Evolutionary conservation across 345 rosid species (phyloP).

Genomic region (Garcia nutans): DNA sequence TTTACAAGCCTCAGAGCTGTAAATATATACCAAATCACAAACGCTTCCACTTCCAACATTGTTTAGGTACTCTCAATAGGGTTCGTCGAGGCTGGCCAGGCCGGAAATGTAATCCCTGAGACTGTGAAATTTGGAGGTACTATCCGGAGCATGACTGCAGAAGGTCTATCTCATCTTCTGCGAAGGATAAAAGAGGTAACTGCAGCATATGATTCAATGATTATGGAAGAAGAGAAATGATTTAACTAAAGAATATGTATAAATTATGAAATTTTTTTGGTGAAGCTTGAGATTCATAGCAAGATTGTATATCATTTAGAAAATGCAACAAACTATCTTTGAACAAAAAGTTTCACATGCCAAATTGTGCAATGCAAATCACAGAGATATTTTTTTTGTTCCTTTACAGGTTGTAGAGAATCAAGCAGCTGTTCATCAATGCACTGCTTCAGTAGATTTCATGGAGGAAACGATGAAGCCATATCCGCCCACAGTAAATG

Average conservation of each 20-base stretch:
- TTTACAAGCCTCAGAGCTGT: neutral
- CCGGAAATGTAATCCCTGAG: constrained; percentile 46
- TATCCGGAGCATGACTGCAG: constrained; percentile 43
- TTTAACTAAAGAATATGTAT: neutral
- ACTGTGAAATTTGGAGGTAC: constrained; percentile 49
- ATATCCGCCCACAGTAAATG: constrained; percentile 48
- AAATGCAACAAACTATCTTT: neutral
- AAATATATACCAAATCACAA: neutral
- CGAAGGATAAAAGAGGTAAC: constrained; percentile 50
- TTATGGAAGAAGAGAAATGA: neutral
- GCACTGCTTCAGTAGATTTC: constrained; percentile 48
- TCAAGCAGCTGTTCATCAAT: constrained; percentile 50
- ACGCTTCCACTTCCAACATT: neutral
- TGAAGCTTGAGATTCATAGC: neutral
- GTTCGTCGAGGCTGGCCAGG: constrained; percentile 43
- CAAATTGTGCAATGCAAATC: neutral
- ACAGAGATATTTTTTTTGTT: neutral
- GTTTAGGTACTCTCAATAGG: constrained; percentile 36
- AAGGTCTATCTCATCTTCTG: constrained; percentile 37
- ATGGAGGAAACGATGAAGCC: constrained; percentile 41
- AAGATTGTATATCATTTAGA: neutral
- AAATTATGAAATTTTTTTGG: neutral
- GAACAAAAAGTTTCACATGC: neutral
- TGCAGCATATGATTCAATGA: neutral
- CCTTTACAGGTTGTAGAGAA: constrained; percentile 36